Evolutionary conservation across 257 asterid species (phyloP).

Genomic region (Mentha longifolia): DNA sequence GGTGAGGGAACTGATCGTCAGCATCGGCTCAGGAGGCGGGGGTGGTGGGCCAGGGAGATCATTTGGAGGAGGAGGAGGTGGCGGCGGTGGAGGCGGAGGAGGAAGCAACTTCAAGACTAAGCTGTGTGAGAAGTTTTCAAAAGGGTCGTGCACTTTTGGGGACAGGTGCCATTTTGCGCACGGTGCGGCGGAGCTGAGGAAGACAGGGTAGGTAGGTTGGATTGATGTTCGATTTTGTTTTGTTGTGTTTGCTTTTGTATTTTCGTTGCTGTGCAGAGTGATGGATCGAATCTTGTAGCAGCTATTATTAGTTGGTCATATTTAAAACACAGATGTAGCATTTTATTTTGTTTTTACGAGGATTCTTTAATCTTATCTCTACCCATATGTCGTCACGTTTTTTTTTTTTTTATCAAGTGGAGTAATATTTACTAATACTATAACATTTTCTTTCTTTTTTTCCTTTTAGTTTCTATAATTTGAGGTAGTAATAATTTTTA

Average conservation of each 20-base stretch:
- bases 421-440: no score
- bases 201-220: slow-evolving; percentile 40
- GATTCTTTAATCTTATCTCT: not conserved
- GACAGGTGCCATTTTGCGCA: slow-evolving; percentile 96
- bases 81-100: not conserved
- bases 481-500: no score
- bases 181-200: slow-evolving; percentile 79
- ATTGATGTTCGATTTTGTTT: not conserved
- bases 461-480: no score
- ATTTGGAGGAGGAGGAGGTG: slow-evolving; percentile 21
- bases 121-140: slow-evolving; percentile 75
- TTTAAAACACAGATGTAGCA: not conserved
- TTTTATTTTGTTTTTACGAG: not conserved
- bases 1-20: slow-evolving; percentile 76
- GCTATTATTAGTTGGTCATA: slow-evolving; percentile 21
- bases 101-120: slow-evolving; percentile 76
- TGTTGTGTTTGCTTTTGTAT: not conserved
- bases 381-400: no score
- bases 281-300: slow-evolving; percentile 23
- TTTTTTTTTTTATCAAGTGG: no score
- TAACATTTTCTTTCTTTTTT: no score
- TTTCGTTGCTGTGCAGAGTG: slow-evolving; percentile 11
- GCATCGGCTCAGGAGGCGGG: slow-evolving; percentile 51
- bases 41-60: slow-evolving; percentile 45
- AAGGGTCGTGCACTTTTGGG: slow-evolving; percentile 91